Percentiles rank a stretch among this genome's conserved stretches.
phyloP scores from a whole-genome alignment of 2,329 filamentous ascomycete genomes.

The Pezizomycotina sp. region DNA sequence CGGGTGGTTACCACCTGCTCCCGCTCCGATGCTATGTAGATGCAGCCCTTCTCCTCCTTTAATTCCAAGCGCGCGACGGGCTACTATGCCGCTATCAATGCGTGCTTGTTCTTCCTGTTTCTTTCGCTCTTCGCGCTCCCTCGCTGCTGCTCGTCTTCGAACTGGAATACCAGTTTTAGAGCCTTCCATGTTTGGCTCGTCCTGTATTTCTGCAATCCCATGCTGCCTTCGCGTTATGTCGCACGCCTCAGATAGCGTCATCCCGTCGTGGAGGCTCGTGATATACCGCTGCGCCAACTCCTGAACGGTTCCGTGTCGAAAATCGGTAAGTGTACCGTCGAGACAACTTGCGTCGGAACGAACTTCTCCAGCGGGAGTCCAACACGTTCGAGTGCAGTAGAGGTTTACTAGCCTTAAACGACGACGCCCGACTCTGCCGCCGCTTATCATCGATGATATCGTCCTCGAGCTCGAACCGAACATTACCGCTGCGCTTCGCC shows the following conservation, averaged over 20 bases:
- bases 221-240: slow-evolving; percentile 21
- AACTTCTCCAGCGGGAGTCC: slow-evolving; percentile 19
- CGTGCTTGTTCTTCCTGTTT: slow-evolving; percentile 10
- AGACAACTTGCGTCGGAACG: slow-evolving; percentile 22
- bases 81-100: slow-evolving; percentile 10
- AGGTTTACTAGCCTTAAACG: slow-evolving; percentile 16
- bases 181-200: slow-evolving; percentile 24
- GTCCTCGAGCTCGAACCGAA: slow-evolving; percentile 22
- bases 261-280: slow-evolving; percentile 19
- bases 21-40: slow-evolving; percentile 2
- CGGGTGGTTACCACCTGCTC: slow-evolving; percentile 10
- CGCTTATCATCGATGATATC: slow-evolving; percentile 19
- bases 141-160: slow-evolving; percentile 19
- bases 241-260: slow-evolving; percentile 22
- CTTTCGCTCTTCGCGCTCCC: slow-evolving; percentile 11
- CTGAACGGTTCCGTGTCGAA: slow-evolving; percentile 22
- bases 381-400: slow-evolving; percentile 10
- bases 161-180: slow-evolving; percentile 20
- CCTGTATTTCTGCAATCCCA: slow-evolving; percentile 22
- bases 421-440: slow-evolving; percentile 19
- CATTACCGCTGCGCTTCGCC: slow-evolving; percentile 18
- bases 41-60: slow-evolving; percentile 10
- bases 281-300: slow-evolving; percentile 22
- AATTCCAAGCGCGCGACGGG: slow-evolving; percentile 14
- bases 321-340: slow-evolving; percentile 21